Evolutionary conservation across 345 rosid species (phyloP), one percentile per base, ranked within the genome.

Genomic region (Psidium guajava): DNA sequence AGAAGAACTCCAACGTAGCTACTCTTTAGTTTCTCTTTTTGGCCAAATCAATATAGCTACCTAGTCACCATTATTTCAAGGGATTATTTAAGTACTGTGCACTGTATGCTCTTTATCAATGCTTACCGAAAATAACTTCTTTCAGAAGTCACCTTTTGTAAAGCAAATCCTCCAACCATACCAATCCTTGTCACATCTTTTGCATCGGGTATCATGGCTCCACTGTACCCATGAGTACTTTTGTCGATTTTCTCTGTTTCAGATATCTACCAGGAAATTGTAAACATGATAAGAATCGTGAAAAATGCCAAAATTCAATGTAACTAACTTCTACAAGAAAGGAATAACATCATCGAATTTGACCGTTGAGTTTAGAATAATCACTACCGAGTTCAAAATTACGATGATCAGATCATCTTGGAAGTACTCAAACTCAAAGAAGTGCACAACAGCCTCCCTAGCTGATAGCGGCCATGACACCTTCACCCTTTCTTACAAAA

Each of bases 81-180:
- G 58, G 57, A 52, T 52, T 18, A 8, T 27, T 28, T 51, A 25
- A 82, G 56, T 69, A 36, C 25, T 11, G n/a, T 51, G 53, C 8
- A 11, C 57, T 4, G 54, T 54, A 69, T 69, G 80, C 47, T 36
- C 56, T 55, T 15, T 59, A 20, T 55, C 52, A 82, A 28, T 54
- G 89, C 93, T 90, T 82, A 97, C 99, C 99, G 92, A 52, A 97
- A 88, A 90, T 94, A 96, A 91, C 99, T 95, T 90, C 95, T 93
- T 87, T 90, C 89, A n/a, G 92, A 52, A 82, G 93, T 89, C 89
- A 96, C 98, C 90, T 93, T 97, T 87, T 97, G 99, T 82, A 96
- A 83, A 8, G 95, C 99, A 86, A 94, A 95, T 80, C 99, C 99
- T 55, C 99, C 99, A 42, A 93, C 94, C 83, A 95, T 25, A 83